Percentiles rank a stretch among this genome's conserved stretches.
Conservation (phyloP, 768 basidiomycete species). For the Xerocomellus amylosporus region DNA sequence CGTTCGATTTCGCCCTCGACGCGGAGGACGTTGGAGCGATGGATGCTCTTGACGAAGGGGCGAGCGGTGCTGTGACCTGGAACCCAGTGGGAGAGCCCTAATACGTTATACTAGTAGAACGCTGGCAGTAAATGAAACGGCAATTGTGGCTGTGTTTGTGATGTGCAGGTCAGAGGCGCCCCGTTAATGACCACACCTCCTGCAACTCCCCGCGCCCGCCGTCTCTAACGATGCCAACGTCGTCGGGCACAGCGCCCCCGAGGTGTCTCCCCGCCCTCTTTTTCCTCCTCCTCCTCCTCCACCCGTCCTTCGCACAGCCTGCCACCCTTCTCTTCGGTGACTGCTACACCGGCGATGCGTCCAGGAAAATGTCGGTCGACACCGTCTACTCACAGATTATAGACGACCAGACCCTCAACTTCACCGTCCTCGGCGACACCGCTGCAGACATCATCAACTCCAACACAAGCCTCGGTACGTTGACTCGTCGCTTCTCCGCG, state of each 20-base stretch:
- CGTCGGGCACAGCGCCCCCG: slow-evolving; percentile 5
- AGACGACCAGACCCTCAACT: slow-evolving; percentile 51
- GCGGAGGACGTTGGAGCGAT: slow-evolving; percentile 61
- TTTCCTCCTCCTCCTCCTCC: slow-evolving; percentile 21
- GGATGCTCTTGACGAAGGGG: slow-evolving; percentile 66
- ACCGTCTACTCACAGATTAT: slow-evolving; percentile 73
- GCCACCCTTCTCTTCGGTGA: slow-evolving; percentile 62
- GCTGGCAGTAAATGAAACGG: too few relatives aligned
- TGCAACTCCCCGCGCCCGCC: slow-evolving; percentile 8
- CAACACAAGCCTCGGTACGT: slow-evolving; percentile 64
- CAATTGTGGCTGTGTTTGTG: slow-evolving; percentile 23
- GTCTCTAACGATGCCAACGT: slow-evolving; percentile 21
- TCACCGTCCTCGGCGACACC: slow-evolving; percentile 68
- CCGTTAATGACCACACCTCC: slow-evolving; percentile 22
- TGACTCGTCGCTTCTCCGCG: neutral
- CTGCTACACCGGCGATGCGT: slow-evolving; percentile 57
- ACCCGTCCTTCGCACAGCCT: slow-evolving; percentile 47
- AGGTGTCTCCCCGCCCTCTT: slow-evolving; percentile 7
- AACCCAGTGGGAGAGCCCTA: slow-evolving; percentile 64
- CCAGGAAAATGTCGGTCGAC: slow-evolving; percentile 62
- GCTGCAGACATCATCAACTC: slow-evolving; percentile 58
- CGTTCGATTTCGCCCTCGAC: slow-evolving; percentile 72
- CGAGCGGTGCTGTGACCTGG: slow-evolving; percentile 73
- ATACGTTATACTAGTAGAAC: too few relatives aligned
- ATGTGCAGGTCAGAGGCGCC: neutral